Evolutionary conservation across 2,329 filamentous ascomycete genomes (phyloP).

Genomic region (Elsinoe perseae): DNA sequence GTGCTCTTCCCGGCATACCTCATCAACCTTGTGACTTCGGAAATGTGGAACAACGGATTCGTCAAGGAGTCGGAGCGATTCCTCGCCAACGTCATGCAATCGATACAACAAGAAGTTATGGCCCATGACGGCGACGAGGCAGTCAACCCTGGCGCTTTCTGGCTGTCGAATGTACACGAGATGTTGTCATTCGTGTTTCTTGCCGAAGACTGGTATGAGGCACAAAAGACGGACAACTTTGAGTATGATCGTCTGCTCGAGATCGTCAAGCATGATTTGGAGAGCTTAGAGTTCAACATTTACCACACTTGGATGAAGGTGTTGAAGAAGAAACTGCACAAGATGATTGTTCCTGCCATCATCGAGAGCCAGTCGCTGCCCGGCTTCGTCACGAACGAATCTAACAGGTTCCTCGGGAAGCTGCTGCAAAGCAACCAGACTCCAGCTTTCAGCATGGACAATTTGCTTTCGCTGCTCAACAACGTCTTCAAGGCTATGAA

Average conservation of each 20-base stretch:
- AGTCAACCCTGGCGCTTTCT: constrained; percentile 95
- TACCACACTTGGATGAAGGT: constrained; percentile 99
- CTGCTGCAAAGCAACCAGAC: constrained; percentile 81
- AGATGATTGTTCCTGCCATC: constrained; percentile 99
- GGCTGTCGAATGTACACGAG: constrained; percentile 98
- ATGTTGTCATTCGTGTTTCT: constrained; percentile 99
- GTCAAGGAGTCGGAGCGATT: constrained; percentile 99
- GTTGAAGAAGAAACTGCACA: constrained; percentile 96
- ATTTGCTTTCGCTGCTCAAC: constrained; percentile 88
- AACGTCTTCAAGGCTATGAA: constrained; percentile 99
- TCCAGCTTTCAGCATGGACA: constrained; percentile 99
- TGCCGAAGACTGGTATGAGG: constrained; percentile 98
- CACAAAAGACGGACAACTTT: constrained; percentile 98
- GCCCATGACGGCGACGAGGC: constrained; percentile 95
- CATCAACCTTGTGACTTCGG: constrained; percentile 96
- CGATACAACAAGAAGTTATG: constrained; percentile 99
- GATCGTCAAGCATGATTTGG: constrained; percentile 97
- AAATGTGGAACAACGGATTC: constrained; percentile 99
- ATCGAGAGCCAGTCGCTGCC: constrained; percentile 98
- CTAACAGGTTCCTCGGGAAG: constrained; percentile 96
- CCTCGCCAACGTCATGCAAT: constrained; percentile 98
- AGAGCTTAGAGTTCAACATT: constrained; percentile 98
- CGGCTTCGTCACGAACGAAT: constrained; percentile 97
- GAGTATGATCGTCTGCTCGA: constrained; percentile 96
- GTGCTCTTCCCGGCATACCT: constrained; percentile 97